These are phyloP conservation scores for Tetrahymena malaccensis DNA, from an alignment of 73 alveolate species.

Conservation along the genomic window DNA sequence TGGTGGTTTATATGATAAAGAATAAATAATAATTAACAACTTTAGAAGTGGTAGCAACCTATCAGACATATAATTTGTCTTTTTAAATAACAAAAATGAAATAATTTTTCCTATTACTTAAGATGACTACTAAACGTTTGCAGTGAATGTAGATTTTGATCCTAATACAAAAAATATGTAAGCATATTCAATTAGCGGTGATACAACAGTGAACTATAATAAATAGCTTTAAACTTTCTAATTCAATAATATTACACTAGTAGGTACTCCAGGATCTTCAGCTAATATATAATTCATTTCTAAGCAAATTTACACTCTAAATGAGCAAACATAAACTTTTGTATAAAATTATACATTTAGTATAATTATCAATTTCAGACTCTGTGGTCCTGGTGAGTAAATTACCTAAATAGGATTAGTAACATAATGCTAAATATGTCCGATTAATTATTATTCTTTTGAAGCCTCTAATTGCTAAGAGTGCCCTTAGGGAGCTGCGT, in stretches of 20 bases:
- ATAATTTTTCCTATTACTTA: background rate
- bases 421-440: background rate
- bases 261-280: background rate
- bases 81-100: background rate
- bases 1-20: background rate
- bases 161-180: background rate
- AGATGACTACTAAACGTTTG: background rate
- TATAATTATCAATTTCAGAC: background rate
- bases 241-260: background rate
- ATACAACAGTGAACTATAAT: background rate
- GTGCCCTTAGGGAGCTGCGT: constrained; percentile 36
- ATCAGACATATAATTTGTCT: background rate
- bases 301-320: background rate
- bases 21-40: background rate
- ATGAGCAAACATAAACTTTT: background rate
- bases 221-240: background rate
- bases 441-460: background rate
- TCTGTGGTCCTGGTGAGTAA: background rate
- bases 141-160: background rate
- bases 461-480: background rate
- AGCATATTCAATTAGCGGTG: background rate
- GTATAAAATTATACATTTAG: background rate
- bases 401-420: background rate
- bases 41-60: background rate
- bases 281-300: background rate